phyloP scores from a whole-genome alignment of 345 rosid species.

The Euphorbia tirucalli region DNA sequence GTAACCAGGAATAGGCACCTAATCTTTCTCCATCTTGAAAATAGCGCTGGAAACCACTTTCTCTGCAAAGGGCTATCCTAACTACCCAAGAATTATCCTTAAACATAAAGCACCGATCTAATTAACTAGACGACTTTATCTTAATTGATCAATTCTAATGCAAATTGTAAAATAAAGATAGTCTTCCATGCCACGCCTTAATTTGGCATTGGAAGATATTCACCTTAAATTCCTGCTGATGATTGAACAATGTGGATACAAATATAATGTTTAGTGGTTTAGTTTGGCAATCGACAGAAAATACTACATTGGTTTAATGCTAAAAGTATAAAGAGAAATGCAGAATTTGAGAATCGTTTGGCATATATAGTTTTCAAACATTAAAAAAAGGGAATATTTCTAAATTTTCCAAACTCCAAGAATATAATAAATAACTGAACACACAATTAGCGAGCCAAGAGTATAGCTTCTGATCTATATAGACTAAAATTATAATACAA shows the following conservation, averaged over 20 bases:
- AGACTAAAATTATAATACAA: not conserved
- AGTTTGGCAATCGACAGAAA: not conserved
- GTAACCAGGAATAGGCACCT: not conserved
- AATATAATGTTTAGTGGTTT: not conserved
- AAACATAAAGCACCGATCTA: not conserved
- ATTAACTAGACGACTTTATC: not conserved
- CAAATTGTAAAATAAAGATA: not conserved
- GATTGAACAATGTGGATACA: not conserved
- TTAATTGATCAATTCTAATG: not conserved
- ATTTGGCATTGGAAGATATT: not conserved
- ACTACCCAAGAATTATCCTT: not conserved
- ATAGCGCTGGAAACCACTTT: not conserved
- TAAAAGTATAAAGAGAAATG: not conserved
- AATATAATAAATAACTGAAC: not conserved
- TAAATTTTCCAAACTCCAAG: not conserved
- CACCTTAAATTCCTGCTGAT: not conserved
- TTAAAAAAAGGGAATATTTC: not conserved
- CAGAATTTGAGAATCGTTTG: not conserved
- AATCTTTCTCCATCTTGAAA: not conserved
- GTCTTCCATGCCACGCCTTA: not conserved
- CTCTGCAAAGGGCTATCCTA: not conserved
- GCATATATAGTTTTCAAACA: not conserved
- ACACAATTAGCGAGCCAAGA: not conserved
- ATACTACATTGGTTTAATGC: not conserved
- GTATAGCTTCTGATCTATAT: slow-evolving; percentile 3